A percentile compares a stretch with the other conserved stretches of the same genome.
These are phyloP conservation scores for Verticillium tricorpus DNA, from an alignment of 2,329 filamentous ascomycete species.

Conservation along the genomic window DNA sequence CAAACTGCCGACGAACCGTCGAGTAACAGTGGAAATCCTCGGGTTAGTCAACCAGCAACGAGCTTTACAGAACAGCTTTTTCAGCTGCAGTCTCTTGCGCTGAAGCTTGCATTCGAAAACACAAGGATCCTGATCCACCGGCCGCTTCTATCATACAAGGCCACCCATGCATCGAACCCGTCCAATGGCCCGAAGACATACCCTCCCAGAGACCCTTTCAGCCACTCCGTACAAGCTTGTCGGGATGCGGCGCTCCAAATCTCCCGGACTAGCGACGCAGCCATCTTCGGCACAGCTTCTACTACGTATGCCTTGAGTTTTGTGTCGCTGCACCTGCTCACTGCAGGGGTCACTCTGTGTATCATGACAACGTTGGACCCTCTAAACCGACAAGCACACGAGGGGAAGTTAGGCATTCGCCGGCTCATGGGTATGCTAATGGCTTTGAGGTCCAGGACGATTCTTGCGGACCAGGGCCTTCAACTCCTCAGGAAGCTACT, in stretches of 20 bases:
- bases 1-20: neutral
- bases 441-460: slow-evolving; percentile 13
- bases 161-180: neutral
- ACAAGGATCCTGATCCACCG: slow-evolving; percentile 24
- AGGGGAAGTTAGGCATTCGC: slow-evolving; percentile 16
- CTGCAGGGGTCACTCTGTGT: slow-evolving; percentile 17
- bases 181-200: neutral
- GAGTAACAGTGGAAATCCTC: too few species aligned
- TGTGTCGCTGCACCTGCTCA: slow-evolving; percentile 19
- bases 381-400: slow-evolving; percentile 13
- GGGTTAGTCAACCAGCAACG: neutral
- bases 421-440: slow-evolving; percentile 18
- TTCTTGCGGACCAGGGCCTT: slow-evolving; percentile 18
- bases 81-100: slow-evolving; percentile 23
- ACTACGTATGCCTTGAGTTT: slow-evolving; percentile 19
- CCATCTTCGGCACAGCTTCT: slow-evolving; percentile 11
- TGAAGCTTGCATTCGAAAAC: slow-evolving; percentile 28
- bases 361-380: slow-evolving; percentile 17
- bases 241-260: slow-evolving; percentile 18
- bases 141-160: slow-evolving; percentile 18
- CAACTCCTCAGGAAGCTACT: slow-evolving; percentile 14
- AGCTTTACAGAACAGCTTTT: slow-evolving; percentile 13
- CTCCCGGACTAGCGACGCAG: slow-evolving; percentile 9
- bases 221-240: slow-evolving; percentile 10
- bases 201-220: neutral